A percentile compares a stretch with the other conserved stretches of the same genome.
These are phyloP conservation scores for Quercus aquifolioides DNA, from an alignment of 306 rosid species.

Conservation along the genomic window DNA sequence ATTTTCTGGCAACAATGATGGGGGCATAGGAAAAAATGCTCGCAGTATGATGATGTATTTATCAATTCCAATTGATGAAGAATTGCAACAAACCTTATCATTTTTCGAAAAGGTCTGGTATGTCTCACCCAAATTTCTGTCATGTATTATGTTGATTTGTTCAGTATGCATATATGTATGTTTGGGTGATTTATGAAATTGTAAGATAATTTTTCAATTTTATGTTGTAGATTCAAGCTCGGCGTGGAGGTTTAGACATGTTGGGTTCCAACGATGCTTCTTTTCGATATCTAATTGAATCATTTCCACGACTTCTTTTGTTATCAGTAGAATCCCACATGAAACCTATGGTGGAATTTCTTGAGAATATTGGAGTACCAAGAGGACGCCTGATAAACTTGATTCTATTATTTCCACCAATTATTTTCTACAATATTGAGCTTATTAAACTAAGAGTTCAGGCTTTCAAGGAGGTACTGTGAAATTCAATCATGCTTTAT, in stretches of 20 bases:
- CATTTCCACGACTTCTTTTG: conserved; percentile 70
- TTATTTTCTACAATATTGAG: conserved; percentile 45
- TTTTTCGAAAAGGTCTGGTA: conserved; percentile 70
- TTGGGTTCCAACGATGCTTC: conserved; percentile 47
- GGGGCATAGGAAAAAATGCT: conserved; percentile 43
- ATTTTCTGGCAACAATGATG: conserved; percentile 44
- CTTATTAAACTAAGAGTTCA: conserved; percentile 50
- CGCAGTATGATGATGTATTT: conserved; percentile 64
- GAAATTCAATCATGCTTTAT: background rate
- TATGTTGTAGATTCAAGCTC: conserved; percentile 63
- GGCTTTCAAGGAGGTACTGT: conserved; percentile 61
- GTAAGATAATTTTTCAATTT: conserved; percentile 3
- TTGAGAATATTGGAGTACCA: conserved; percentile 55
- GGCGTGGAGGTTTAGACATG: conserved; percentile 71
- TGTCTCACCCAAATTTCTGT: conserved; percentile 2
- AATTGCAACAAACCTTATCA: conserved; percentile 71
- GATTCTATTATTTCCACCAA: conserved; percentile 64
- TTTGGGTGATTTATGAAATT: background rate
- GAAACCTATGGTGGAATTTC: conserved; percentile 44
- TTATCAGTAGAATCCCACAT: conserved; percentile 54
- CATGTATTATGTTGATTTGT: background rate
- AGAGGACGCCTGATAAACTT: conserved; percentile 34
- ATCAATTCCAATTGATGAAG: conserved; percentile 77
- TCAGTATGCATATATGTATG: background rate
- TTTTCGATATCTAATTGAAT: conserved; percentile 54